Percentiles rank a stretch among this genome's conserved stretches.
Conservation (phyloP, 805 yeast genomes). For the Metschnikowia aberdeeniae region DNA sequence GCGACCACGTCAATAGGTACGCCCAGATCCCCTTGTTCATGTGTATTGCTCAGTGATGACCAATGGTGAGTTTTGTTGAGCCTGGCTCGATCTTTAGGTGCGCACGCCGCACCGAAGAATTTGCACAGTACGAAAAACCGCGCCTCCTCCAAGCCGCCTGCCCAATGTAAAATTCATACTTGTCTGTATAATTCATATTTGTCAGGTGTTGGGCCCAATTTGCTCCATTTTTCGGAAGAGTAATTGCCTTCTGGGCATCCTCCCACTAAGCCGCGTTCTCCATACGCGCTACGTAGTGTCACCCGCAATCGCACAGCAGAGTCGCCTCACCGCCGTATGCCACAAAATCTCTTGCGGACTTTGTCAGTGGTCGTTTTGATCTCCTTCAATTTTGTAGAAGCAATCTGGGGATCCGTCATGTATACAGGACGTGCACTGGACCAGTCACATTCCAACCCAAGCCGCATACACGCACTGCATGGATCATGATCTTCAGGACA, state of each 20-base stretch:
- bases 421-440: conserved; percentile 12
- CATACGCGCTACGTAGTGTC: too few relatives aligned
- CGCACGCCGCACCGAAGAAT: background rate
- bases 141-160: background rate
- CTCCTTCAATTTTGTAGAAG: conserved; percentile 5
- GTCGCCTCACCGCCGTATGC: background rate
- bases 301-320: too few relatives aligned
- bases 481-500: conserved; percentile 17
- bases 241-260: too few relatives aligned
- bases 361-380: conserved; percentile 9
- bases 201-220: too few relatives aligned
- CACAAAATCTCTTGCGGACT: conserved; percentile 4
- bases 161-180: too few relatives aligned
- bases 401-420: conserved; percentile 10
- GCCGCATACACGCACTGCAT: conserved; percentile 15
- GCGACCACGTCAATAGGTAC: conserved; percentile 14
- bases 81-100: background rate
- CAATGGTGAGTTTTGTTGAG: background rate
- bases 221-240: too few relatives aligned
- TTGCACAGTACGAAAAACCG: background rate
- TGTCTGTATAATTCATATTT: too few relatives aligned
- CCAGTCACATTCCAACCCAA: conserved; percentile 15
- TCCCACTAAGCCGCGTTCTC: too few relatives aligned
- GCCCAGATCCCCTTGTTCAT: conserved; percentile 17
- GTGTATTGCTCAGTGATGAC: background rate